A percentile compares a stretch with the other conserved stretches of the same genome.
Conservation (phyloP, 2,329 filamentous ascomycete genomes). For the Leptographium procerum region DNA sequence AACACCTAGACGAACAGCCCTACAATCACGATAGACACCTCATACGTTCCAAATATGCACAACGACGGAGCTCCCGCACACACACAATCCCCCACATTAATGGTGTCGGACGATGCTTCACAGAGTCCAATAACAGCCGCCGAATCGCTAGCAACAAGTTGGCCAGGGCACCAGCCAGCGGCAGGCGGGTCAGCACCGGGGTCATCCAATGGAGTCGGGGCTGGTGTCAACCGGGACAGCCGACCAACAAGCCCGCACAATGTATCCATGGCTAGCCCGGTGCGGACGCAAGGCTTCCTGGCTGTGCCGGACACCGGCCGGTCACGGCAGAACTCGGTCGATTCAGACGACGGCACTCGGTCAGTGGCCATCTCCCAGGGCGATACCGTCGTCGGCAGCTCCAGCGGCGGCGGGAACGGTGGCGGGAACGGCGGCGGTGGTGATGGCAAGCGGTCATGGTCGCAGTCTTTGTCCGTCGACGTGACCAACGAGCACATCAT, state of each 20-base stretch:
- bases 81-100: conserved; percentile 23
- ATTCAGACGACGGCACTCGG: conserved; percentile 51
- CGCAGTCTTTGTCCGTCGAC: conserved; percentile 19
- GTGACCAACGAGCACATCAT: conserved; percentile 42
- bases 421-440: conserved; percentile 15
- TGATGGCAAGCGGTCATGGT: conserved; percentile 25
- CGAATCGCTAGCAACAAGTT: conserved; percentile 19
- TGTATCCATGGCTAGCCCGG: conserved; percentile 54
- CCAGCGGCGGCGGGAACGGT: conserved; percentile 28
- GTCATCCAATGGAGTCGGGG: not conserved
- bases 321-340: conserved; percentile 58
- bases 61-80: conserved; percentile 16
- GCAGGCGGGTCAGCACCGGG: not conserved
- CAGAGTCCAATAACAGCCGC: conserved; percentile 27
- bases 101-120: conserved; percentile 23
- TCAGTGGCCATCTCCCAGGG: conserved; percentile 48
- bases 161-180: conserved; percentile 14
- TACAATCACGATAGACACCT: conserved; percentile 44
- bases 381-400: conserved; percentile 46
- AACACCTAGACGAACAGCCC: conserved; percentile 23
- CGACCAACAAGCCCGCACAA: conserved; percentile 63
- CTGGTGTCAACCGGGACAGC: conserved; percentile 41
- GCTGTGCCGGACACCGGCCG: conserved; percentile 51
- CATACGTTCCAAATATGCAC: conserved; percentile 19
- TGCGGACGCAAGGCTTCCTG: conserved; percentile 43